Evolutionary conservation across 345 rosid species (phyloP).

Genomic region (Gossypium bickii): DNA sequence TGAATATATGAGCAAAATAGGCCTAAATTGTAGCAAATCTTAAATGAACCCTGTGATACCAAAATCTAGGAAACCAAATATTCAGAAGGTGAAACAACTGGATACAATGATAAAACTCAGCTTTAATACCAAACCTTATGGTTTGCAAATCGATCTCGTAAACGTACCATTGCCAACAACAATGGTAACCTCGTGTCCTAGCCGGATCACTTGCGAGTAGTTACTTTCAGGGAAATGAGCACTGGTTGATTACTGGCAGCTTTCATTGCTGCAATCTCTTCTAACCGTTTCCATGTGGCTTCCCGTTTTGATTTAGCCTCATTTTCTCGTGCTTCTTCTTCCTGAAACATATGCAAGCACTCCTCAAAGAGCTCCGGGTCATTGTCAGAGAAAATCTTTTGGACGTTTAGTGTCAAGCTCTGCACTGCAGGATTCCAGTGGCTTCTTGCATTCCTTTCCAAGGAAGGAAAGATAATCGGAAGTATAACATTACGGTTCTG

Average conservation of each 20-base stretch:
- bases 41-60: not conserved
- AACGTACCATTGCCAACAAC: not conserved
- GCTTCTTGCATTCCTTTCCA: conserved; percentile 61
- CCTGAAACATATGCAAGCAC: conserved; percentile 54
- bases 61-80: too few species aligned
- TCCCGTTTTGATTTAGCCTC: conserved; percentile 43
- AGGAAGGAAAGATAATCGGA: conserved; percentile 64
- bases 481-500: conserved; percentile 67
- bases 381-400: conserved; percentile 62
- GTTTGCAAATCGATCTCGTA: conserved; percentile 13
- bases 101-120: not conserved
- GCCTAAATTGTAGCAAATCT: conserved; percentile 1
- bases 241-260: conserved; percentile 41
- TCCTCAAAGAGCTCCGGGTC: conserved; percentile 76
- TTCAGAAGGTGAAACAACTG: not conserved
- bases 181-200: conserved; percentile 13
- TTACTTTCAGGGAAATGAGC: conserved; percentile 33
- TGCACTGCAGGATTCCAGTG: conserved; percentile 88
- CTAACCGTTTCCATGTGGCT: conserved; percentile 65
- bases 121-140: conserved; percentile 3
- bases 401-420: conserved; percentile 70
- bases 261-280: conserved; percentile 60
- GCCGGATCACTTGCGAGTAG: conserved; percentile 30
- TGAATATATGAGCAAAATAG: conserved; percentile 14
- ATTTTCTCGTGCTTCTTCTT: conserved; percentile 53